Percentiles rank a stretch among this genome's conserved stretches.
Evolutionary conservation across 108 stramenopile genomes (phyloP).

Genomic region (Stephanodiscus triporus): DNA sequence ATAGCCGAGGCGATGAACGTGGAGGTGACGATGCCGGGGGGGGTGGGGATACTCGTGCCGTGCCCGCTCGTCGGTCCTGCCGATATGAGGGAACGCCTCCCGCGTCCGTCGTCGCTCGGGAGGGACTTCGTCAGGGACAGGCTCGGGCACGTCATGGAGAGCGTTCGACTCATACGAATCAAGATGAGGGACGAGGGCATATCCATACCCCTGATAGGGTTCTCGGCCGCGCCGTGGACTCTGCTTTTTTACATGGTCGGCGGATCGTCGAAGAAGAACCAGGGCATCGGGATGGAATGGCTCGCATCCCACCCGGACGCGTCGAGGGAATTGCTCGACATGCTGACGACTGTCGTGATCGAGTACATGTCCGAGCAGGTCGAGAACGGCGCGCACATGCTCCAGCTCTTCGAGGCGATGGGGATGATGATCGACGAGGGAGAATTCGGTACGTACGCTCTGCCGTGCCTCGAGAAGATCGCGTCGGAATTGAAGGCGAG

Average conservation of each 20-base stretch:
- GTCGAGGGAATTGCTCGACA: constrained; percentile 71
- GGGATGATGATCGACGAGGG: constrained; percentile 91
- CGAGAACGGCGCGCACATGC: constrained; percentile 88
- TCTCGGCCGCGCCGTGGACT: constrained; percentile 96
- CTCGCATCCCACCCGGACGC: constrained; percentile 79
- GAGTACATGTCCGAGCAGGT: constrained; percentile 95
- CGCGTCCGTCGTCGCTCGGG: constrained; percentile 57
- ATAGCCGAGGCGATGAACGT: constrained; percentile 89
- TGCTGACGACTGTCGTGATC: constrained; percentile 85
- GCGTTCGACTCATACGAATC: constrained; percentile 71
- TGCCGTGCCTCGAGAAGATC: constrained; percentile 85
- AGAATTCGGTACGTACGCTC: constrained; percentile 81
- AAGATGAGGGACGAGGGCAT: constrained; percentile 84
- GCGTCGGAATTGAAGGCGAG: constrained; percentile 74
- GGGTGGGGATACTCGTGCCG: constrained; percentile 92
- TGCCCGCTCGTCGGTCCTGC: constrained; percentile 76
- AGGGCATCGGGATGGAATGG: constrained; percentile 82
- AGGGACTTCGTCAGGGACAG: constrained; percentile 72
- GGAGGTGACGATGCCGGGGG: constrained; percentile 94
- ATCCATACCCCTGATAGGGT: constrained; percentile 91
- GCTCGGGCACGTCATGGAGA: constrained; percentile 87
- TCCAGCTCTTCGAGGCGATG: constrained; percentile 96
- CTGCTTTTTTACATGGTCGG: constrained; percentile 97
- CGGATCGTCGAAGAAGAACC: constrained; percentile 91
- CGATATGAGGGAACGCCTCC: constrained; percentile 80